These are phyloP conservation scores for Colletotrichum tanaceti DNA, from an alignment of 2,329 filamentous ascomycete genomes.

Conservation along the genomic window DNA sequence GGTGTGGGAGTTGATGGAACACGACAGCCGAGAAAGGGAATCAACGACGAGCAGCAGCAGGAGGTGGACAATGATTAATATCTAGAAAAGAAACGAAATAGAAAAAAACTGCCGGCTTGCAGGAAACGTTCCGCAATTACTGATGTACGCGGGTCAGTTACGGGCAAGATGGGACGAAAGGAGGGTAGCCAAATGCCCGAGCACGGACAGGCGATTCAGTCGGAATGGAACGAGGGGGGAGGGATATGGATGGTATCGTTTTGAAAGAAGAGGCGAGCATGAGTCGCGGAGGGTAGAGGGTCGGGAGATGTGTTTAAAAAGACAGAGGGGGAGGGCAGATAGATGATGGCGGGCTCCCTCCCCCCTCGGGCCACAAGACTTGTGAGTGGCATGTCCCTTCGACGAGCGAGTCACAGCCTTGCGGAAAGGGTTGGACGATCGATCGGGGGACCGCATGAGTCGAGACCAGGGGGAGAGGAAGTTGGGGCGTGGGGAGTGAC, in stretches of 20 bases:
- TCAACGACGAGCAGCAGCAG: neutral
- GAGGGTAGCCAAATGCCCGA: neutral
- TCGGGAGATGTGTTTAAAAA: conserved; percentile 16
- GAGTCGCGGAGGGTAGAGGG: conserved; percentile 25
- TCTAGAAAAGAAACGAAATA: neutral
- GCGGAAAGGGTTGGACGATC: conserved; percentile 25
- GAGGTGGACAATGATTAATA: neutral
- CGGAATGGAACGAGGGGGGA: conserved; percentile 1
- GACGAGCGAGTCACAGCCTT: conserved; percentile 27
- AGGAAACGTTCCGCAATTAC: neutral
- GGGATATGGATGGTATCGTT: conserved; percentile 21
- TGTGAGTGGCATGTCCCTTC: neutral
- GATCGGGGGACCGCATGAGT: conserved; percentile 27
- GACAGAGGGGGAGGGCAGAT: neutral
- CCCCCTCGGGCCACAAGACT: conserved; percentile 8
- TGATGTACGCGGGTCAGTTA: conserved; percentile 20
- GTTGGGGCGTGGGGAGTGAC: neutral
- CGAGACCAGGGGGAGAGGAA: conserved; percentile 16
- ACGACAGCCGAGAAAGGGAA: neutral
- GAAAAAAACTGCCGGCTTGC: neutral
- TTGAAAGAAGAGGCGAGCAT: neutral
- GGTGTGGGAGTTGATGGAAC: neutral
- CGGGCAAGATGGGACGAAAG: conserved; percentile 2
- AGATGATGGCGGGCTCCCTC: conserved; percentile 10
- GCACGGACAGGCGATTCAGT: conserved; percentile 33